phyloP scores from a whole-genome alignment of 2,329 filamentous ascomycete species.

The Pseudogymnoascus pannorum region DNA sequence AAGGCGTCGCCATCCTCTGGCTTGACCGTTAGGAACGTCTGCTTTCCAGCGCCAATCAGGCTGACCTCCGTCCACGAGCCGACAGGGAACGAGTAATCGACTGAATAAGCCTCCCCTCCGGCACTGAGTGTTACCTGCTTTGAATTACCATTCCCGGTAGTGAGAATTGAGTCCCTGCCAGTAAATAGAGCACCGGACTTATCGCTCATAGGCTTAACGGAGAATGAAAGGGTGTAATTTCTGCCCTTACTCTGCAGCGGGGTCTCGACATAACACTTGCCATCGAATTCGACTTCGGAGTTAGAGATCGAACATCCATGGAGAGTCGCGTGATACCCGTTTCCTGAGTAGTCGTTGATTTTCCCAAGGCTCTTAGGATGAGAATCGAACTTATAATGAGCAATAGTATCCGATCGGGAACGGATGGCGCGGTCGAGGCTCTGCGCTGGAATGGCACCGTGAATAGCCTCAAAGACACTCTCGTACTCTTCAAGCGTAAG shows the following conservation, averaged over 20 bases:
- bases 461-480: constrained; percentile 33
- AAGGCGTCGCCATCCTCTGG: constrained; percentile 5
- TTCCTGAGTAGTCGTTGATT: constrained; percentile 31
- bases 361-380: neutral
- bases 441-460: constrained; percentile 37
- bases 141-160: constrained; percentile 28
- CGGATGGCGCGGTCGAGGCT: constrained; percentile 40
- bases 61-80: constrained; percentile 31
- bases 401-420: constrained; percentile 31
- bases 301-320: constrained; percentile 32
- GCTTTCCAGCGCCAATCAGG: constrained; percentile 30
- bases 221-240: constrained; percentile 47
- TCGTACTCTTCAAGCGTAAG: constrained; percentile 35
- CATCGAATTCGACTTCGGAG: constrained; percentile 28
- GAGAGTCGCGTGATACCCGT: constrained; percentile 32
- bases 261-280: constrained; percentile 37
- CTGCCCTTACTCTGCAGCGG: constrained; percentile 47
- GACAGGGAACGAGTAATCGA: constrained; percentile 35
- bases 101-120: constrained; percentile 32
- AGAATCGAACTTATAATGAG: constrained; percentile 29
- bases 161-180: constrained; percentile 37
- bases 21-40: constrained; percentile 28
- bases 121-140: constrained; percentile 33
- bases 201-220: constrained; percentile 29
- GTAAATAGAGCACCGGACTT: constrained; percentile 35